phyloP scores from a whole-genome alignment of 768 basidiomycete genomes.

The Lepiota brunneoincarnata region DNA sequence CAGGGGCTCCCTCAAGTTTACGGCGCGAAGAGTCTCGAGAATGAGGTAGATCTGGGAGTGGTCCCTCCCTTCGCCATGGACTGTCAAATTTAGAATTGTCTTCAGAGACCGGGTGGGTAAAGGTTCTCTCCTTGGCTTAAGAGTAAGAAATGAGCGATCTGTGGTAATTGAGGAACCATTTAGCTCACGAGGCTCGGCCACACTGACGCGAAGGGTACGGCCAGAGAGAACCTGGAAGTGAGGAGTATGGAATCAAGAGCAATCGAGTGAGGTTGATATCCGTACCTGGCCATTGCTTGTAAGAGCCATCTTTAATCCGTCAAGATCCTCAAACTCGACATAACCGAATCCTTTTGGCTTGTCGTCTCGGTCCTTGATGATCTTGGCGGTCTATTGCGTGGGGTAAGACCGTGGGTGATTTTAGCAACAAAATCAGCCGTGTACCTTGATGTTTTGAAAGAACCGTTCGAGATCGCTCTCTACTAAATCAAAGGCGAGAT shows the following conservation, averaged over 20 bases:
- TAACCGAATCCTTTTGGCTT: constrained; percentile 99
- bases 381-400: constrained; percentile 82
- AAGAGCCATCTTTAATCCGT: constrained; percentile 83
- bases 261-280: constrained; percentile 6
- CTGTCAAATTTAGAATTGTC: constrained; percentile 82
- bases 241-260: constrained; percentile 5
- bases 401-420: background rate
- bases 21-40: constrained; percentile 64
- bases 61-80: constrained; percentile 86
- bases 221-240: constrained; percentile 66
- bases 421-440: constrained; percentile 13
- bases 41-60: constrained; percentile 67
- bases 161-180: background rate
- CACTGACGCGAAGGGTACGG: constrained; percentile 83
- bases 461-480: constrained; percentile 81
- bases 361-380: constrained; percentile 90
- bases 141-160: constrained; percentile 7
- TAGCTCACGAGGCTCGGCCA: constrained; percentile 91
- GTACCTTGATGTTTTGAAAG: constrained; percentile 66
- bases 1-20: constrained; percentile 56
- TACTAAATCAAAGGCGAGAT: constrained; percentile 89
- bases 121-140: constrained; percentile 73
- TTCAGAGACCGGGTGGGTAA: constrained; percentile 34
- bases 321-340: constrained; percentile 88
- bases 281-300: constrained; percentile 68